Percentiles rank a stretch among this genome's conserved stretches.
Evolutionary conservation across 805 yeast genomes (phyloP).

Genomic region (Cyberlindnera subsufficiens): DNA sequence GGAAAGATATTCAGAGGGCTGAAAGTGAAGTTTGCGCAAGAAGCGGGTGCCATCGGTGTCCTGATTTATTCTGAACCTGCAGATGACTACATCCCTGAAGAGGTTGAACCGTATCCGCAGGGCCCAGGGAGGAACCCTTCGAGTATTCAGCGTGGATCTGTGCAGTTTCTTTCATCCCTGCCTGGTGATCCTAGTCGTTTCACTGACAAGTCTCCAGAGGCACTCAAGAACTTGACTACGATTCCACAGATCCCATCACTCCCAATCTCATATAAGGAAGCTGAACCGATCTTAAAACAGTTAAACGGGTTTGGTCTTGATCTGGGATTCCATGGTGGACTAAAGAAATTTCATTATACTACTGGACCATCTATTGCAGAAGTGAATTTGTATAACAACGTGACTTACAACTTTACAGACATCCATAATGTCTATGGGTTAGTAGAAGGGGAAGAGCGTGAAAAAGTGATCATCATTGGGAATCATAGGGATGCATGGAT

Average conservation of each 20-base stretch:
- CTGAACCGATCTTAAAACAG: conserved; percentile 51
- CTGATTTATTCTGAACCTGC: conserved; percentile 65
- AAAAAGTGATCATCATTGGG: conserved; percentile 59
- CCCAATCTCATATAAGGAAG: conserved; percentile 62
- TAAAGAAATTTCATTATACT: conserved; percentile 40
- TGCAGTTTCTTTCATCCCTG: conserved; percentile 48
- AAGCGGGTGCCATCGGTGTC: conserved; percentile 62
- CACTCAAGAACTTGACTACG: conserved; percentile 37
- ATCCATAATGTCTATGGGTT: conserved; percentile 59
- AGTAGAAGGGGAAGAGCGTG: conserved; percentile 45
- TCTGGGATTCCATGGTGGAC: conserved; percentile 43
- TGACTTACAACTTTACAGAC: conserved; percentile 55
- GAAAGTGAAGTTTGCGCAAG: conserved; percentile 73
- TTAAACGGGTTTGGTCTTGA: conserved; percentile 55
- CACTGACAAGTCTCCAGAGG: conserved; percentile 62
- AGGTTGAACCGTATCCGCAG: conserved; percentile 60
- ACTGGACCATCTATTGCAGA: conserved; percentile 44
- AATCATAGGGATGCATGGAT: conserved; percentile 83
- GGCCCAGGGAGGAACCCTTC: conserved; percentile 79
- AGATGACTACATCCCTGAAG: conserved; percentile 54
- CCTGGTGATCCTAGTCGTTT: conserved; percentile 72
- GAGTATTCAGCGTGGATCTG: conserved; percentile 72
- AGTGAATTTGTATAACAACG: conserved; percentile 54
- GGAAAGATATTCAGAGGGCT: conserved; percentile 66
- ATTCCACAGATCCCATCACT: conserved; percentile 66